A percentile compares a stretch with the other conserved stretches of the same genome.
phyloP scores from a whole-genome alignment of 2,329 filamentous ascomycete genomes.

The Aspergillus quadrilineatus region DNA sequence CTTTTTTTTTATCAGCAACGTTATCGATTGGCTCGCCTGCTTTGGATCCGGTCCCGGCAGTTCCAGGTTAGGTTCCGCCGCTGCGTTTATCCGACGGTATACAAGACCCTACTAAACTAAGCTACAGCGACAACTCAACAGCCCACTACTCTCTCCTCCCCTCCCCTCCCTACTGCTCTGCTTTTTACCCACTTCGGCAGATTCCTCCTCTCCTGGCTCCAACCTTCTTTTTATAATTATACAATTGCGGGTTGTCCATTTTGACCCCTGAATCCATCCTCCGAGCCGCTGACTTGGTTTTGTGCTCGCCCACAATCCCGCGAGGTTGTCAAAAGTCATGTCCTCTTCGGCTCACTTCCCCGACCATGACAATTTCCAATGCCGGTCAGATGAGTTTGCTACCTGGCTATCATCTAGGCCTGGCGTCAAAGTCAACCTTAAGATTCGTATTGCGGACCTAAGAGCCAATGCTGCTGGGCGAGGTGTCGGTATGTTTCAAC shows the following conservation, averaged over 20 bases:
- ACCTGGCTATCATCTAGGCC: conserved; percentile 55
- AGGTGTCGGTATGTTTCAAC: conserved; percentile 58
- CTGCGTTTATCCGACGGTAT: conserved; percentile 31
- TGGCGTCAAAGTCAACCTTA: conserved; percentile 56
- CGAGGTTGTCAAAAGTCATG: conserved; percentile 26
- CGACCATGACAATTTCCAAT: conserved; percentile 42
- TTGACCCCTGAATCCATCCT: conserved; percentile 1
- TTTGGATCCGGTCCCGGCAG: conserved; percentile 13
- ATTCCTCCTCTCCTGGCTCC: not conserved
- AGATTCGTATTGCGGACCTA: conserved; percentile 60
- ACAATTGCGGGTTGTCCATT: not conserved
- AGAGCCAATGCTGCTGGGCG: conserved; percentile 57
- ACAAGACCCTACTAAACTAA: conserved; percentile 13
- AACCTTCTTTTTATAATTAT: not conserved
- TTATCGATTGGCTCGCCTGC: conserved; percentile 30
- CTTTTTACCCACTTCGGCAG: not conserved
- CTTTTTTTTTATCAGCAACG: conserved; percentile 26
- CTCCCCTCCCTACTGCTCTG: not conserved
- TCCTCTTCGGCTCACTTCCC: conserved; percentile 36
- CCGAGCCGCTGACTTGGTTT: conserved; percentile 9
- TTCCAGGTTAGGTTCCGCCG: conserved; percentile 9
- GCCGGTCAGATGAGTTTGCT: conserved; percentile 53
- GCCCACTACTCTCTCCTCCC: conserved; percentile 1
- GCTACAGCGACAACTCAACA: conserved; percentile 15
- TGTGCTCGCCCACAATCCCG: conserved; percentile 14